A percentile compares a stretch with the other conserved stretches of the same genome.
Evolutionary conservation across 176 grass and related monocot species (phyloP).

Genomic region (Avena atlantica): DNA sequence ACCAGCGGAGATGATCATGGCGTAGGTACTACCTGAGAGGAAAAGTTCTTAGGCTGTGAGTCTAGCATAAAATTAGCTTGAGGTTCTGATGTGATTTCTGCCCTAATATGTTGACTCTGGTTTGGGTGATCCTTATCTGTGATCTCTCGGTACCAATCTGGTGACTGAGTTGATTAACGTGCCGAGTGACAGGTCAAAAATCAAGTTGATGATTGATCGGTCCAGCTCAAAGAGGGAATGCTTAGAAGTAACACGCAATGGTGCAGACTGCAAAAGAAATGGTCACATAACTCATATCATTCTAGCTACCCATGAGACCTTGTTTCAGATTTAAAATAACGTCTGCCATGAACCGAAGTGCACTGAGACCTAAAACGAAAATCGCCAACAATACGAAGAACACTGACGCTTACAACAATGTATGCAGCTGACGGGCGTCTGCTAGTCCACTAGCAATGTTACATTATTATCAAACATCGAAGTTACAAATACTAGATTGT

Average conservation of each 20-base stretch:
- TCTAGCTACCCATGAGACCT: neutral
- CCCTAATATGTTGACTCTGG: neutral
- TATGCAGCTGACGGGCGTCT: neutral
- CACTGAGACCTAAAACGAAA: neutral
- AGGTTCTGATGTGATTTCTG: neutral
- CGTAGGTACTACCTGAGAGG: neutral
- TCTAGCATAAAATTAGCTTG: neutral
- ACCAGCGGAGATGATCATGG: neutral
- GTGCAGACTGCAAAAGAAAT: neutral
- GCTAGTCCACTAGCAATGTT: neutral
- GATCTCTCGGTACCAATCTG: neutral
- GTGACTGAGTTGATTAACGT: neutral
- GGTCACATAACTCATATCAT: neutral
- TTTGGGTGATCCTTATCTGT: neutral
- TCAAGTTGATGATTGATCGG: neutral
- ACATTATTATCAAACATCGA: neutral
- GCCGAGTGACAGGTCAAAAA: neutral
- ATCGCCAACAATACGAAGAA: neutral
- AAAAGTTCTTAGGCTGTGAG: neutral
- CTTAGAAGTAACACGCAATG: neutral
- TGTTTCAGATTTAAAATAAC: neutral
- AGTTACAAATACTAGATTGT: slow-evolving; percentile 33
- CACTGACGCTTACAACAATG: neutral
- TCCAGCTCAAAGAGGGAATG: neutral
- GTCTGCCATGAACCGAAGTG: neutral